phyloP scores from a whole-genome alignment of 2,329 filamentous ascomycete species.

The Neonectria hederae region DNA sequence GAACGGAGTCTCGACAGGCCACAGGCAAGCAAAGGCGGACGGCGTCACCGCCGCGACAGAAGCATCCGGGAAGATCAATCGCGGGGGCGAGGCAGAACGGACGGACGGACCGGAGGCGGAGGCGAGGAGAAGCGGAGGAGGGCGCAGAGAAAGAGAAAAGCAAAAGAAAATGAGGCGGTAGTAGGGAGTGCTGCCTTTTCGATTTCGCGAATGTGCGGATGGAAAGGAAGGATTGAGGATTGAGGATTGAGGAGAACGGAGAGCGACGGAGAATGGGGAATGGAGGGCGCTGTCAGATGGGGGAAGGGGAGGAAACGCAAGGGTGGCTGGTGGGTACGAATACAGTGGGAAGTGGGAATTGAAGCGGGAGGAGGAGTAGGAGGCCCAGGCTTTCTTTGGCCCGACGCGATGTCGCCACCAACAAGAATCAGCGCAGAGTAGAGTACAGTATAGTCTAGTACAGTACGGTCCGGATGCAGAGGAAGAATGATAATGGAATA shows the following conservation, averaged over 20 bases:
- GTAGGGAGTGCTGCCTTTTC: constrained; percentile 4
- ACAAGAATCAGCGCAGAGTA: neutral
- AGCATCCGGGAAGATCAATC: constrained; percentile 41
- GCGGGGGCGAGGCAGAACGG: constrained; percentile 28
- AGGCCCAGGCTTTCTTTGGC: constrained; percentile 25
- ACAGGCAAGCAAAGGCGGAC: constrained; percentile 31
- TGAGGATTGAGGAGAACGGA: constrained; percentile 21
- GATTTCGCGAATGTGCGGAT: constrained; percentile 5
- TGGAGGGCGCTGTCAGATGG: constrained; percentile 20
- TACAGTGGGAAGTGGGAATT: constrained; percentile 9
- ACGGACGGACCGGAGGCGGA: constrained; percentile 22
- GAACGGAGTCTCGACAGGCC: neutral
- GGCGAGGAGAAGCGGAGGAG: constrained; percentile 8
- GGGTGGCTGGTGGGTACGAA: constrained; percentile 27
- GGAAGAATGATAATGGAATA: too few species aligned
- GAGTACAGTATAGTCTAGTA: neutral
- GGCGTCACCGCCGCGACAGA: constrained; percentile 44
- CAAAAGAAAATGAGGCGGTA: neutral
- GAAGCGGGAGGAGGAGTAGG: neutral
- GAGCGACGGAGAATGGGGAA: neutral
- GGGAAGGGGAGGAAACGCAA: constrained; percentile 25
- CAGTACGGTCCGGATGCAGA: neutral
- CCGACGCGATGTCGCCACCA: constrained; percentile 36
- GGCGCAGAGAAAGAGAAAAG: neutral
- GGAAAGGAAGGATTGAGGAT: constrained; percentile 11